Evolutionary conservation across 2,329 filamentous ascomycete species (phyloP).

Genomic region (Beauveria sp.): DNA sequence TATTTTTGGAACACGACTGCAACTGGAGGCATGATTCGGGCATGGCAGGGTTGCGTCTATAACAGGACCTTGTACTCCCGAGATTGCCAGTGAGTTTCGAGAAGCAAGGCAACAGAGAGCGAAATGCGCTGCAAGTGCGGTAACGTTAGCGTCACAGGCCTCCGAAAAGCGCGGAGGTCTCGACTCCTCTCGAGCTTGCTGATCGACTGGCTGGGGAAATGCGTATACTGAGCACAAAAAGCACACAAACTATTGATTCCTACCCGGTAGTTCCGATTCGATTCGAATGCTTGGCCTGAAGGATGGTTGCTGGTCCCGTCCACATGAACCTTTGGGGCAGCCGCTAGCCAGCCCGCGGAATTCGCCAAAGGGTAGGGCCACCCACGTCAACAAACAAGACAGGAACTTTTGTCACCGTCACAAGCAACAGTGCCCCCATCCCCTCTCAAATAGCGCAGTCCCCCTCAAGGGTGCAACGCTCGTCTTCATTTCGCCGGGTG

Average conservation of each 20-base stretch:
- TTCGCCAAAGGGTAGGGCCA: not conserved
- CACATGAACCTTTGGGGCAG: not conserved
- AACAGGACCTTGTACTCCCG: not conserved
- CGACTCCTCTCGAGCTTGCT: not conserved
- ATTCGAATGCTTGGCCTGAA: not conserved
- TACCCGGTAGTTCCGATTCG: not conserved
- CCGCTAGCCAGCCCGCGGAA: not conserved
- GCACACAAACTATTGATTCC: not conserved
- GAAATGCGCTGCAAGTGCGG: not conserved
- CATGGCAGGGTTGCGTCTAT: not conserved
- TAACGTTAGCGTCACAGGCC: not conserved
- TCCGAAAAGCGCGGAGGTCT: not conserved
- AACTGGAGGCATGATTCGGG: not conserved
- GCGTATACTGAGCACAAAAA: not conserved
- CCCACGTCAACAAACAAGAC: not conserved
- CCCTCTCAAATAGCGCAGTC: not conserved
- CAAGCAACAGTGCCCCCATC: not conserved
- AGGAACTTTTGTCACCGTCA: conserved; percentile 6
- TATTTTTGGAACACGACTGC: conserved; percentile 3
- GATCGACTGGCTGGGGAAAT: not conserved
- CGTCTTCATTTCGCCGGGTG: not conserved
- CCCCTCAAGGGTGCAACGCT: not conserved
- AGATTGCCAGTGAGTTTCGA: too few species aligned
- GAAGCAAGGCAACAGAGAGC: not conserved
- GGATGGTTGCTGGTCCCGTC: too few species aligned